Evolutionary conservation across 1,284 basidiomycete genomes (phyloP).

Genomic region (Malassezia sympodialis): DNA sequence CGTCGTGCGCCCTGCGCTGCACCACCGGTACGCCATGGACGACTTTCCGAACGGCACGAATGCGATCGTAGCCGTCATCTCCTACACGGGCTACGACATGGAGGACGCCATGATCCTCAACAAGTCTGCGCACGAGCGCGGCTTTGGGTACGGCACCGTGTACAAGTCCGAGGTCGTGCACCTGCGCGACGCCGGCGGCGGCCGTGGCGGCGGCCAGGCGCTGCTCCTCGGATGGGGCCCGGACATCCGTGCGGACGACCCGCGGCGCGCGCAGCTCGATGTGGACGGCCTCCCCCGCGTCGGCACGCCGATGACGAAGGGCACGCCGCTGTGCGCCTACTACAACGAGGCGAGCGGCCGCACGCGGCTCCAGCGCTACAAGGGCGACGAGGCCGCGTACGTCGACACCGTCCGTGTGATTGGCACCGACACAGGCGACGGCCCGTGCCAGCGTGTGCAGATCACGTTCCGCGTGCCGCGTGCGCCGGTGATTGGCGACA

Average conservation of each 20-base stretch:
- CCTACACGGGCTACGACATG: slow-evolving; percentile 99
- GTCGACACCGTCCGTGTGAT: slow-evolving; percentile 85
- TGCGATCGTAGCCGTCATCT: slow-evolving; percentile 96
- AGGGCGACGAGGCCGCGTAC: slow-evolving; percentile 85
- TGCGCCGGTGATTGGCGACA: slow-evolving; percentile 95
- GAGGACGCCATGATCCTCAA: slow-evolving; percentile 99
- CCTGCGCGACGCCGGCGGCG: slow-evolving; percentile 66
- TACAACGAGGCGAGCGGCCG: slow-evolving; percentile 73
- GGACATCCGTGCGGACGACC: slow-evolving; percentile 27
- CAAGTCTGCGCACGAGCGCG: slow-evolving; percentile 95
- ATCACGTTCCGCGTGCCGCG: slow-evolving; percentile 87
- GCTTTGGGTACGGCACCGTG: slow-evolving; percentile 90
- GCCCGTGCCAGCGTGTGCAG: slow-evolving; percentile 83
- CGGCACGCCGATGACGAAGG: slow-evolving; percentile 62
- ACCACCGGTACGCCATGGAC: slow-evolving; percentile 97
- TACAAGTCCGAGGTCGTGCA: slow-evolving; percentile 93
- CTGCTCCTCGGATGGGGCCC: slow-evolving; percentile 72
- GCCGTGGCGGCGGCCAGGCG: slow-evolving; percentile 49
- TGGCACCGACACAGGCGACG: slow-evolving; percentile 74
- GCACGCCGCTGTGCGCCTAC: slow-evolving; percentile 67
- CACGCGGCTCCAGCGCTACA: slow-evolving; percentile 86
- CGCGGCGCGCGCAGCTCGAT: slow-evolving; percentile 58
- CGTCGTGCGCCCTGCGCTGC: slow-evolving; percentile 78
- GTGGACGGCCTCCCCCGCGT: slow-evolving; percentile 73
- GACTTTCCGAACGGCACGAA: slow-evolving; percentile 97